phyloP scores from a whole-genome alignment of 768 basidiomycete genomes.

The Imleria badia region DNA sequence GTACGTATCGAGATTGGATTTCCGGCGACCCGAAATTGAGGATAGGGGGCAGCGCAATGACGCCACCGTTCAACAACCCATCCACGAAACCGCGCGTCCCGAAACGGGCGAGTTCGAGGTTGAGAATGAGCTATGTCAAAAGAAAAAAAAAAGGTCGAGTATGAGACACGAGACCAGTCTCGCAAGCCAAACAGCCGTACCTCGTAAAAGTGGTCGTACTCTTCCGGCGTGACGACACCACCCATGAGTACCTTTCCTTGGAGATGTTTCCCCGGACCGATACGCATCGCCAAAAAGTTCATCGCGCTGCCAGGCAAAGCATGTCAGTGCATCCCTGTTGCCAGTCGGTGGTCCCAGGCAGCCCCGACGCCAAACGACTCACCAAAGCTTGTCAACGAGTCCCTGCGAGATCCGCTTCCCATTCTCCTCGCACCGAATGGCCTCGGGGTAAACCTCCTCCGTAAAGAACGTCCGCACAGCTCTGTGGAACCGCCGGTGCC shows the following conservation, averaged over 20 bases:
- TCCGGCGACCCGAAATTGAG: conserved; percentile 85
- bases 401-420: conserved; percentile 85
- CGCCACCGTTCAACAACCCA: conserved; percentile 75
- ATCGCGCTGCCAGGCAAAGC: conserved; percentile 46
- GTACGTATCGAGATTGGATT: conserved; percentile 66
- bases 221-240: conserved; percentile 78
- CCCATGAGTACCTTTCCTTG: conserved; percentile 77
- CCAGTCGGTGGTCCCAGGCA: neutral
- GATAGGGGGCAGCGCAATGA: conserved; percentile 88
- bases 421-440: conserved; percentile 75
- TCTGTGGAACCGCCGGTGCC: conserved; percentile 72
- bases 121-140: conserved; percentile 60
- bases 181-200: conserved; percentile 33
- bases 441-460: conserved; percentile 74
- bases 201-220: conserved; percentile 95
- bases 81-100: conserved; percentile 88
- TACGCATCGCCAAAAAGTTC: conserved; percentile 63
- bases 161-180: neutral
- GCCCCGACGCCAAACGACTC: conserved; percentile 25
- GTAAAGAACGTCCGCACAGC: conserved; percentile 75
- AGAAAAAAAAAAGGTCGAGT: neutral
- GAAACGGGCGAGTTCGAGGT: conserved; percentile 79
- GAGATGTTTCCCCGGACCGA: conserved; percentile 83
- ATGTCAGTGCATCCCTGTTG: neutral
- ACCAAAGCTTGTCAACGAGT: conserved; percentile 85